Percentiles rank a stretch among this genome's conserved stretches.
phyloP scores from a whole-genome alignment of 2,329 filamentous ascomycete genomes.

The Verticillium longisporum region DNA sequence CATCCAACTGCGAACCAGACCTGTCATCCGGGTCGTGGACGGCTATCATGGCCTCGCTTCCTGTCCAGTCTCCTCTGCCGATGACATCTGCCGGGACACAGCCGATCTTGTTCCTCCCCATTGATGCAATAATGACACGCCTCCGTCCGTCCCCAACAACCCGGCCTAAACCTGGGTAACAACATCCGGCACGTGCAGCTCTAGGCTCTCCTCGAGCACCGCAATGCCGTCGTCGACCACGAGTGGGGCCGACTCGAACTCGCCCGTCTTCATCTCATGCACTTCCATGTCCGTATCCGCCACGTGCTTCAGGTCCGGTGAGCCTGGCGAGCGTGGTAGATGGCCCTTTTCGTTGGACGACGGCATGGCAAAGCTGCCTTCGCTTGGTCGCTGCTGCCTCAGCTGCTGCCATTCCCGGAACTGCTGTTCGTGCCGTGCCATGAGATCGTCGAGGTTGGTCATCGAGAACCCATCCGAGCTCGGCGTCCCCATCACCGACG shows the following conservation, averaged over 20 bases:
- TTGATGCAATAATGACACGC: neutral
- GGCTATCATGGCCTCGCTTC: neutral
- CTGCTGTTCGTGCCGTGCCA: neutral
- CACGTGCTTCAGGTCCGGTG: neutral
- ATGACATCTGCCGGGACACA: neutral
- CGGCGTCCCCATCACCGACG: neutral
- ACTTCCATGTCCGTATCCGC: conserved; percentile 18
- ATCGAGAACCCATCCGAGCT: neutral
- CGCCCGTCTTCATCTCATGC: conserved; percentile 20
- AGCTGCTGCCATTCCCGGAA: neutral
- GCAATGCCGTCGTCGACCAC: conserved; percentile 46
- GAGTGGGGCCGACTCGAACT: conserved; percentile 31
- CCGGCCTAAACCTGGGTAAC: conserved; percentile 22
- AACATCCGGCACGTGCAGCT: conserved; percentile 36
- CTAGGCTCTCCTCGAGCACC: conserved; percentile 49
- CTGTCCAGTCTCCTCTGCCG: neutral
- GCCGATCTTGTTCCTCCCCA: neutral
- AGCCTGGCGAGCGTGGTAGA: conserved; percentile 8
- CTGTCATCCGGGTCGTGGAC: neutral
- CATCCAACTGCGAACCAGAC: neutral
- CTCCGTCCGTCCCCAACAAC: neutral
- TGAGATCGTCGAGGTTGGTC: neutral
- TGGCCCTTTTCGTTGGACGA: neutral
- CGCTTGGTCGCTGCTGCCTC: neutral
- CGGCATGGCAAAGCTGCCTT: neutral